Base-by-base conservation (phyloP, 371 early-diverging fungal genomes). In the Mucor indicus region DNA sequence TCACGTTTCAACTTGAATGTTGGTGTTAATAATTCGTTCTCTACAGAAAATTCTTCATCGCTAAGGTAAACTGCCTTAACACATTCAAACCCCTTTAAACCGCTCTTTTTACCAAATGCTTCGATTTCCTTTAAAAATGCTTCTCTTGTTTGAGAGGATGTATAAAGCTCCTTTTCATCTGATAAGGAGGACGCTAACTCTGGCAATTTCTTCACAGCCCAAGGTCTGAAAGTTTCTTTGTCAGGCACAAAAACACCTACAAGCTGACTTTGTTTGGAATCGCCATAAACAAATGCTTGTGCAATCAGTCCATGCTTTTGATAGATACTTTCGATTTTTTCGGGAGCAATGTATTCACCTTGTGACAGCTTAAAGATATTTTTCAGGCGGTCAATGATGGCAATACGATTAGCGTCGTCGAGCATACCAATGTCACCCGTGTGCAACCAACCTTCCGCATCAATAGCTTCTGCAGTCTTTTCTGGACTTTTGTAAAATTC, bases 331-430 rank as follows among this genome's bases (percentile, higher is more conserved):
- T 97, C 98, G 23, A 98, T 81, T 72, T 93, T 95, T 63, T 99
- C 99, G 4, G 99, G 98, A 0, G 96, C 95, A 63, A 99, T 85
- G 68, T 98, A 99, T 72, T 99, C 99, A 35, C 96, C 96, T 20
- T 38, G 40, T 25, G 20, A 35, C 19, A 83, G 55, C 40, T 72
- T 96, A 64, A 96, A 83, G 10, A 89, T 59, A 44, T 84, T 91
- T 77, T 91, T 92, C 39, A 77, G 79, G 53, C 92, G 79, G 62
- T 92, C 92, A 64, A 92, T 89, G 55, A 92, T 79, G 27, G 67
- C 31, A 8, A 91, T 53, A 21, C 77, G 72, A 9, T 89, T 89
- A 33, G 86, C 79, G 5, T 65, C 62, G n/a, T 79, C 69, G 75
- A 79, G 81, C 64, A 86, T 81, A 24, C 84, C 95, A 69, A 97